Evolutionary conservation across 1,139 yeast genomes (phyloP).

Genomic region (Suhomyces kunorum): DNA sequence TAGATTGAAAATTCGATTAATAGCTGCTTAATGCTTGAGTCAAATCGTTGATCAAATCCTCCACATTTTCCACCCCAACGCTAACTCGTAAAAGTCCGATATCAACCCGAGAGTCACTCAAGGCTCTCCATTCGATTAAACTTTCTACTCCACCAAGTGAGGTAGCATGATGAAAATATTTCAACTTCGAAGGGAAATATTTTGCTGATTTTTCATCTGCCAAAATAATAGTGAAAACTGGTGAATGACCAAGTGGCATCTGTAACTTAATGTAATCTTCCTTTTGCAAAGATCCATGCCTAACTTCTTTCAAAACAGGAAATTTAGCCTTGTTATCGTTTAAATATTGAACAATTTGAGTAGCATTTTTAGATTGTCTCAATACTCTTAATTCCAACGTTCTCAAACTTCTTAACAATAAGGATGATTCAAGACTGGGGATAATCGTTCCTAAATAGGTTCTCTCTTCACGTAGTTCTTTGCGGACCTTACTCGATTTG

Average conservation of each 20-base stretch:
- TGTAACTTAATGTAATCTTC: conserved; percentile 66
- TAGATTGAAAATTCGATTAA: background rate
- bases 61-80: conserved; percentile 72
- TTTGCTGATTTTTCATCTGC: conserved; percentile 57
- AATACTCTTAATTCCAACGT: conserved; percentile 71
- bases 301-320: conserved; percentile 52
- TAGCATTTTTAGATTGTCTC: conserved; percentile 66
- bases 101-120: conserved; percentile 62
- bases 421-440: conserved; percentile 73
- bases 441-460: conserved; percentile 72
- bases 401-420: conserved; percentile 75
- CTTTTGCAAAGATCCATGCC: conserved; percentile 75
- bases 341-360: conserved; percentile 61
- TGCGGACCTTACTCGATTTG: conserved; percentile 49
- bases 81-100: conserved; percentile 68
- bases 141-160: conserved; percentile 95
- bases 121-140: conserved; percentile 84
- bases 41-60: conserved; percentile 73
- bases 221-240: conserved; percentile 72
- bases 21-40: conserved; percentile 5
- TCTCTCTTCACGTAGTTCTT: conserved; percentile 59
- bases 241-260: conserved; percentile 65
- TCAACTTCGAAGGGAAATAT: conserved; percentile 62
- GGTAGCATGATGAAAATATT: conserved; percentile 84
- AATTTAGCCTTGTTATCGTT: conserved; percentile 47